These are phyloP conservation scores for Drechslerella coelobrocha DNA, from an alignment of 2,329 filamentous ascomycete species.

Conservation along the genomic window DNA sequence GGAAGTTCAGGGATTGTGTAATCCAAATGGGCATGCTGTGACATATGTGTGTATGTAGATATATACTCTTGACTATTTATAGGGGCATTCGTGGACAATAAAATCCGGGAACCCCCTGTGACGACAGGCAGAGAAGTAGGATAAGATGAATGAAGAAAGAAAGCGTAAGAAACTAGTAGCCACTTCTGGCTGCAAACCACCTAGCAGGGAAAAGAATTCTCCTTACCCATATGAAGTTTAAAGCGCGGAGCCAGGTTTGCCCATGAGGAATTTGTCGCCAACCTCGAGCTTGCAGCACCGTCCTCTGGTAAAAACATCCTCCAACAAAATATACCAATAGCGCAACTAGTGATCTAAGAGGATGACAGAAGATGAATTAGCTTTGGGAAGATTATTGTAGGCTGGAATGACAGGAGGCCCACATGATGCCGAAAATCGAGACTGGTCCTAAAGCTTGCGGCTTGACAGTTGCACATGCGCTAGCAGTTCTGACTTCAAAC, in stretches of 20 bases:
- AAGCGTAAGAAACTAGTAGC: not conserved
- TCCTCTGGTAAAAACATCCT: constrained; percentile 93
- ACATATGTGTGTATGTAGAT: not conserved
- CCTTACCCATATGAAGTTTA: constrained; percentile 80
- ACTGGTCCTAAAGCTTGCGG: constrained; percentile 70
- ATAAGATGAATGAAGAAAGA: not conserved
- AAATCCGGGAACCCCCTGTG: not conserved
- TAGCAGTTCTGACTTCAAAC: constrained; percentile 86
- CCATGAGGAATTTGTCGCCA: constrained; percentile 97
- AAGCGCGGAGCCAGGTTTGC: constrained; percentile 85
- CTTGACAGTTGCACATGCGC: constrained; percentile 78
- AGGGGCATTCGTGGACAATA: not conserved
- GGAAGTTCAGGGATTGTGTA: not conserved
- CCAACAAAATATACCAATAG: constrained; percentile 88
- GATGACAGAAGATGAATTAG: not conserved
- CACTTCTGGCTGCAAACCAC: constrained; percentile 28
- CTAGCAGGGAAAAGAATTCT: constrained; percentile 46
- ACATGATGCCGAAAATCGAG: constrained; percentile 88
- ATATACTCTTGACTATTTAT: not conserved
- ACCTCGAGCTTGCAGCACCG: constrained; percentile 89
- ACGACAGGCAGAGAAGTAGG: no score
- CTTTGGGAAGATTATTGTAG: not conserved
- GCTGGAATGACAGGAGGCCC: constrained; percentile 60
- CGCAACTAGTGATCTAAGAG: constrained; percentile 67
- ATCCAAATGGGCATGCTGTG: no score